phyloP scores from a whole-genome alignment of 345 rosid genomes.

The Lumnitzera littorea region DNA sequence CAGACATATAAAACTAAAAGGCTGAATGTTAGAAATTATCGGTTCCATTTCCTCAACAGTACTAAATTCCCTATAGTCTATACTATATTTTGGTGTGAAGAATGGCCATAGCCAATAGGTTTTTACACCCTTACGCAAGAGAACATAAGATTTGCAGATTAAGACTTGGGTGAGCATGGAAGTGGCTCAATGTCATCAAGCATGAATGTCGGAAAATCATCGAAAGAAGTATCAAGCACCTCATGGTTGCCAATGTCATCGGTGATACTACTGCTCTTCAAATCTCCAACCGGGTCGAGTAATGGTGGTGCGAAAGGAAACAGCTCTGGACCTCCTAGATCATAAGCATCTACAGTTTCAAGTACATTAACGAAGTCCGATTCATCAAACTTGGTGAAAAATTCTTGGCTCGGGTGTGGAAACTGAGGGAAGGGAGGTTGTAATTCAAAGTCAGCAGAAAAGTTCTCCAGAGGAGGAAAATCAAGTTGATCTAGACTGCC shows the following conservation, averaged over 20 bases:
- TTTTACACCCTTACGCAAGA: no score
- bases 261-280: constrained; percentile 14
- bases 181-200: constrained; percentile 54
- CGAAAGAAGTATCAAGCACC: constrained; percentile 45
- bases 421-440: constrained; percentile 19
- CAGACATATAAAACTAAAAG: no score
- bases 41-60: no score
- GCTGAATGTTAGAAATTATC: no score
- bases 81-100: no score
- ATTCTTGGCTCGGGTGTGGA: constrained; percentile 38
- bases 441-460: constrained; percentile 12
- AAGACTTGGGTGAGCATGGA: constrained; percentile 41
- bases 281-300: constrained; percentile 30
- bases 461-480: constrained; percentile 23
- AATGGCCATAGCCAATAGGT: no score
- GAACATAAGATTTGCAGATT: constrained; percentile 2
- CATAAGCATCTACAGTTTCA: constrained; percentile 36
- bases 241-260: constrained; percentile 1
- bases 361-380: constrained; percentile 44
- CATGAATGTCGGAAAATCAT: constrained; percentile 69
- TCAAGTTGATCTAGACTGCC: constrained; percentile 29
- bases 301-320: constrained; percentile 33
- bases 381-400: constrained; percentile 49
- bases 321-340: constrained; percentile 22
- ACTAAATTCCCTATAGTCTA: no score